Base-by-base conservation (phyloP, 768 basidiomycete species). In the Strobilomyces dryophilus region DNA sequence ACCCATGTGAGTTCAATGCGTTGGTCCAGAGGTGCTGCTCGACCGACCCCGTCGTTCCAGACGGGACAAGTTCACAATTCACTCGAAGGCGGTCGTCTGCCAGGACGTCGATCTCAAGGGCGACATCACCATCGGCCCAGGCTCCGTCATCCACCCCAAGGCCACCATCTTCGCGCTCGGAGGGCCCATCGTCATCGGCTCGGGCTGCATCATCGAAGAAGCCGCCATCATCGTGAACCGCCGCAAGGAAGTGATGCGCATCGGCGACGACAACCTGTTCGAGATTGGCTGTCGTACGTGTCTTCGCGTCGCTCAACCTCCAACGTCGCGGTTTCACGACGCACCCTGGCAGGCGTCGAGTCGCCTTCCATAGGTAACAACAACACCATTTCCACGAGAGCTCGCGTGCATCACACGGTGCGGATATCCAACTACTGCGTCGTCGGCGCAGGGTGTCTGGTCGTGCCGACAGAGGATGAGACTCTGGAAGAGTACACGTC, bases 91-190 rank as follows among this genome's bases (percentile, higher is more conserved):
- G 7, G 79, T 95, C 45, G 88, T 98, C 27, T 92, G 91, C 66
- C 89, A 92, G 65, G 94, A 97, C 73, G 90, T 92, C 29, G 94
- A 98, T 57, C 78, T 98, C 61, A 91, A 92, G 66, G 95, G 97
- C 47, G 89, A 94, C 63, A 89, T 95, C 49, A 95, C 93, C 18
- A 88, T 99, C 52, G 94, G 93, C 26, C 78, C 89, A 66, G 89
- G 91, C 84, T 87, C 87, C 0, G 84, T 98, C 50, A 83, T 98
- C 20, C 95, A 98, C 59, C 95, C 95, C 0, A 92, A 95, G 66
- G 92, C 91, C 1, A 92, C 92, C 21, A 90, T 98, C 54, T 89
- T 95, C 61, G 94, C 95, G 14, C 81, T 93, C 51, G 85, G 84
- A 9, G 95, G 93, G 0, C 89, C 93, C 3, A 95, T 99, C 58